A percentile compares a stretch with the other conserved stretches of the same genome.
Evolutionary conservation across 2,329 filamentous ascomycete species (phyloP).

Genomic region (Penicillium sp.): DNA sequence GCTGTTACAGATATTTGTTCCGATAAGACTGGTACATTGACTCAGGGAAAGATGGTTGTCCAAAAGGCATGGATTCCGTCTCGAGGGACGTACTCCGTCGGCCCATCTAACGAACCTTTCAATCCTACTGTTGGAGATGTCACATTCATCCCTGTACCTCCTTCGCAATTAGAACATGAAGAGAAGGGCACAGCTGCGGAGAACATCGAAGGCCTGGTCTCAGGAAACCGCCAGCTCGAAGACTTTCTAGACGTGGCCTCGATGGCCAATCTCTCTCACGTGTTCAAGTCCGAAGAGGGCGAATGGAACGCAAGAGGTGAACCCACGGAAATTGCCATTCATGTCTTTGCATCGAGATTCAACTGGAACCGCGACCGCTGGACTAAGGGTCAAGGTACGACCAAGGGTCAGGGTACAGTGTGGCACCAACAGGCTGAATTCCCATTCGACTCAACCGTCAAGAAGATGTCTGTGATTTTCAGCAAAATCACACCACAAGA

Average conservation of each 20-base stretch:
- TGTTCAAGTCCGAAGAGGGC: conserved; percentile 53
- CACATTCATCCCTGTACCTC: conserved; percentile 33
- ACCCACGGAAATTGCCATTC: conserved; percentile 68
- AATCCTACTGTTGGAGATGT: conserved; percentile 54
- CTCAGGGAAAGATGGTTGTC: conserved; percentile 61
- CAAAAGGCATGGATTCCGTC: conserved; percentile 57
- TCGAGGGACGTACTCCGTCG: conserved; percentile 56
- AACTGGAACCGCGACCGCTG: conserved; percentile 56
- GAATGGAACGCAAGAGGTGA: conserved; percentile 63
- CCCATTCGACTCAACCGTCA: conserved; percentile 68
- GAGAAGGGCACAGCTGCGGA: neutral
- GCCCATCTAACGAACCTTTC: conserved; percentile 53
- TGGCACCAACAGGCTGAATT: conserved; percentile 63
- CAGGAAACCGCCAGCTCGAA: conserved; percentile 46
- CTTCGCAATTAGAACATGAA: neutral
- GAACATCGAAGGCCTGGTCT: conserved; percentile 29
- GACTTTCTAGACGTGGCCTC: conserved; percentile 61
- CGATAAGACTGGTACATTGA: conserved; percentile 58
- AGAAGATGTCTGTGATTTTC: conserved; percentile 71
- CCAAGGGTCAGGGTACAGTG: conserved; percentile 43
- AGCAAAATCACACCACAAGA: conserved; percentile 21
- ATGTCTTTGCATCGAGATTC: conserved; percentile 68
- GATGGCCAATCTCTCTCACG: conserved; percentile 61
- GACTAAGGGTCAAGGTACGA: conserved; percentile 27
- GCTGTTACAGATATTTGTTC: conserved; percentile 57